A percentile compares a stretch with the other conserved stretches of the same genome.
phyloP scores from a whole-genome alignment of 1,284 basidiomycete species.

The Cerioporus squamosus region DNA sequence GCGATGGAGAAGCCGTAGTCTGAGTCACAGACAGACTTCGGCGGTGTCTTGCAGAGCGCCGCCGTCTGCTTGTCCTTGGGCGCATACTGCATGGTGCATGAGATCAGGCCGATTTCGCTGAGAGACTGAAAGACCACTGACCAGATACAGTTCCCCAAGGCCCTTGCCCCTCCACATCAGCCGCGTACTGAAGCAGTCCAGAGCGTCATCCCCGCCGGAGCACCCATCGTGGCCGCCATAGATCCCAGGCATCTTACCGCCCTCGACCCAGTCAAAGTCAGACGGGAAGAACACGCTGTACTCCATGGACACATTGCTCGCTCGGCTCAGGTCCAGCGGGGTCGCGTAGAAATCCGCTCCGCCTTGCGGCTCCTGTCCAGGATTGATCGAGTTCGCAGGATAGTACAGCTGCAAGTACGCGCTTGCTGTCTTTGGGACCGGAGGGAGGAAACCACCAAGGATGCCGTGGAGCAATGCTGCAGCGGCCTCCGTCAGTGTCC shows the following conservation, averaged over 20 bases:
- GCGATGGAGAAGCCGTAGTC: conserved; percentile 75
- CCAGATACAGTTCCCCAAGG: conserved; percentile 73
- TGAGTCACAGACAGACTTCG: conserved; percentile 62
- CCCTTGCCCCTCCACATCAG: conserved; percentile 75
- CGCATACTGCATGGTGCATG: conserved; percentile 56
- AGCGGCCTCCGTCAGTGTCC: conserved; percentile 5
- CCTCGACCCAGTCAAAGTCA: conserved; percentile 70
- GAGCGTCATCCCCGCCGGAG: conserved; percentile 68
- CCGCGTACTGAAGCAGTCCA: conserved; percentile 72
- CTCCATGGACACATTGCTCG: conserved; percentile 55
- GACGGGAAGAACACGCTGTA: conserved; percentile 71
- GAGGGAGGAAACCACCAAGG: conserved; percentile 10
- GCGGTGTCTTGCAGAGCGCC: conserved; percentile 57
- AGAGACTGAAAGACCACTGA: conserved; percentile 35
- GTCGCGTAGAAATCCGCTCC: conserved; percentile 74
- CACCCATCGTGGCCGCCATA: conserved; percentile 72
- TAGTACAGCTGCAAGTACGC: conserved; percentile 60
- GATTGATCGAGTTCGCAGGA: conserved; percentile 68
- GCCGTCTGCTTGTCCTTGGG: conserved; percentile 55
- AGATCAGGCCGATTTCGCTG: no score
- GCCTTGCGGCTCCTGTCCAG: conserved; percentile 57
- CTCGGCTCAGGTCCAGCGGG: conserved; percentile 53
- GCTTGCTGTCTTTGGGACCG: conserved; percentile 24
- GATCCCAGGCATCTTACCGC: conserved; percentile 73
- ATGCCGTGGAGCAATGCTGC: conserved; percentile 12